Evolutionary conservation across 108 stramenopile genomes (phyloP).

Genomic region (Seminavis robusta): DNA sequence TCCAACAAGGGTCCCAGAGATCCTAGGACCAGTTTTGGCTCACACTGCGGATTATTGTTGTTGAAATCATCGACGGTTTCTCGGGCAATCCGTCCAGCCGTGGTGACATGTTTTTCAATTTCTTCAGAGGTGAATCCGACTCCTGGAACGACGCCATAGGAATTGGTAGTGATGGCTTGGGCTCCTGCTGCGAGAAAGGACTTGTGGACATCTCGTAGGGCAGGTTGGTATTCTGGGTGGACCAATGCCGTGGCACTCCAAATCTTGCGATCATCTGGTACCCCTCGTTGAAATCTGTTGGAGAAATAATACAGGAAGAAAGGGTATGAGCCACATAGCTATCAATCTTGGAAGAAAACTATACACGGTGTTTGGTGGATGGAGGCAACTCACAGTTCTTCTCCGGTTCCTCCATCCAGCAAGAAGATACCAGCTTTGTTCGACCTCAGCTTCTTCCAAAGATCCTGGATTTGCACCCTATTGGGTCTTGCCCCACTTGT

Average conservation of each 20-base stretch:
- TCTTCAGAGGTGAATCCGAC: slow-evolving; percentile 61
- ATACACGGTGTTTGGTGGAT: too few relatives aligned
- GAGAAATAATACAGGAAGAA: too few relatives aligned
- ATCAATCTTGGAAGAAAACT: too few relatives aligned
- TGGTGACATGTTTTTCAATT: slow-evolving; percentile 24
- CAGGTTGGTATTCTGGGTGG: slow-evolving; percentile 48
- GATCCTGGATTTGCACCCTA: background rate
- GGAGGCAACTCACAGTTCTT: too few relatives aligned
- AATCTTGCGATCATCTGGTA: slow-evolving; percentile 75
- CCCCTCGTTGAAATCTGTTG: slow-evolving; percentile 64
- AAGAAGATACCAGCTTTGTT: slow-evolving; percentile 34
- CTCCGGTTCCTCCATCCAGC: slow-evolving; percentile 82
- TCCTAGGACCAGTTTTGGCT: slow-evolving; percentile 46
- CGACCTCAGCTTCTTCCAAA: background rate
- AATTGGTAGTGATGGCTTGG: slow-evolving; percentile 70
- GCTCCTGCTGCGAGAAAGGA: slow-evolving; percentile 71
- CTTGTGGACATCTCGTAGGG: slow-evolving; percentile 53
- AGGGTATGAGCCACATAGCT: too few relatives aligned
- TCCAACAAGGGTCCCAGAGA: slow-evolving; percentile 76
- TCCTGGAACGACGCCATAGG: slow-evolving; percentile 74
- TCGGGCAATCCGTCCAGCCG: slow-evolving; percentile 60
- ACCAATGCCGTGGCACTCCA: slow-evolving; percentile 81
- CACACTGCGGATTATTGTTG: background rate
- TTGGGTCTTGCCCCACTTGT: background rate
- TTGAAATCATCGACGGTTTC: slow-evolving; percentile 16